Evolutionary conservation across 2,329 filamentous ascomycete genomes (phyloP).

Genomic region (Nigrospora oryzae): DNA sequence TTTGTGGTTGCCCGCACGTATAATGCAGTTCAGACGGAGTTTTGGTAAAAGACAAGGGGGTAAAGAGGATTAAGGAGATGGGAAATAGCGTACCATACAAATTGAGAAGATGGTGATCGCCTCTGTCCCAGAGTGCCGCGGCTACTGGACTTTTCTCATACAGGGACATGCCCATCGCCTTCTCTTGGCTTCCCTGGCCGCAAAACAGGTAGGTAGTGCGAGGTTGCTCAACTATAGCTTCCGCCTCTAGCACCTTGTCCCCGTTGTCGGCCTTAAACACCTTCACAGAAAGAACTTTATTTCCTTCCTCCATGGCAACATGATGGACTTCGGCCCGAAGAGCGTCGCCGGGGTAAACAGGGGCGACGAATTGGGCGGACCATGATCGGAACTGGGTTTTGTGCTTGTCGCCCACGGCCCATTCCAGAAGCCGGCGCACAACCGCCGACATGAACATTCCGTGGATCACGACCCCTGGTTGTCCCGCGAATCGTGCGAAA

Average conservation of each 20-base stretch:
- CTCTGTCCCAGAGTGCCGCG: constrained; percentile 94
- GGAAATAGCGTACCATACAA: constrained; percentile 9
- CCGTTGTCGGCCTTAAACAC: constrained; percentile 83
- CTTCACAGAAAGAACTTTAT: constrained; percentile 99
- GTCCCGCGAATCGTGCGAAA: constrained; percentile 89
- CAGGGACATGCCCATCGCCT: constrained; percentile 99
- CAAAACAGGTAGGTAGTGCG: constrained; percentile 97
- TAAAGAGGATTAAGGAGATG: too few species aligned
- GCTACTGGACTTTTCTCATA: constrained; percentile 92
- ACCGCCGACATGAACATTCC: constrained; percentile 99
- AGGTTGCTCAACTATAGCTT: constrained; percentile 96
- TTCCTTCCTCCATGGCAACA: constrained; percentile 92
- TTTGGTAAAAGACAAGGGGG: too few species aligned
- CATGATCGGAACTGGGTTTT: too few species aligned
- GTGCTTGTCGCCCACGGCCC: too few species aligned
- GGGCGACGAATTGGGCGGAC: constrained; percentile 60
- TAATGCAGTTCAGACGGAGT: too few species aligned
- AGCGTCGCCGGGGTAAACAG: constrained; percentile 95
- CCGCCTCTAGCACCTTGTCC: constrained; percentile 88
- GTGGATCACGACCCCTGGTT: constrained; percentile 95
- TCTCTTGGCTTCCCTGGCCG: constrained; percentile 94
- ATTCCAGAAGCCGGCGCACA: constrained; percentile 84
- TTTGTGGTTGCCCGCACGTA: too few species aligned
- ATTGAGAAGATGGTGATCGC: constrained; percentile 77
- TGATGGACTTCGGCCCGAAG: constrained; percentile 93